A percentile compares a stretch with the other conserved stretches of the same genome.
Conservation (phyloP, 148 eudicot genomes). For the Silene conica region DNA sequence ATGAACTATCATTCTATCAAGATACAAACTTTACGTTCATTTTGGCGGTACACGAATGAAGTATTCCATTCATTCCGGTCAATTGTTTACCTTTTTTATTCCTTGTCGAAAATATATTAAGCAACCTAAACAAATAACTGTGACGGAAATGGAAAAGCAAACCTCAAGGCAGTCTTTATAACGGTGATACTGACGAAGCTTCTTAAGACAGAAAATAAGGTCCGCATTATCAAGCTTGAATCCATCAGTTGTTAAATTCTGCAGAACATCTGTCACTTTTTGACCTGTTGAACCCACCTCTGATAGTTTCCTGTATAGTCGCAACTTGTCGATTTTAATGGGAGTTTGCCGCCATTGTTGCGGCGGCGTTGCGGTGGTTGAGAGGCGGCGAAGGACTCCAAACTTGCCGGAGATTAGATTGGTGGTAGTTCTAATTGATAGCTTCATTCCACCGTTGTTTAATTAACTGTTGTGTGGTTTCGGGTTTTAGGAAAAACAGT, state of each 20-base stretch:
- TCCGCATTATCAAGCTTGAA: background rate
- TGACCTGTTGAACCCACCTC: conserved; percentile 35
- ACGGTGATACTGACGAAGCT: conserved; percentile 38
- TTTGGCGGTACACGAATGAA: background rate
- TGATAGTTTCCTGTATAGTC: conserved; percentile 40
- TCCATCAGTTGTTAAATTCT: conserved; percentile 9
- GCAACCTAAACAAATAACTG: too few species aligned
- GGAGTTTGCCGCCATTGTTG: too few species aligned
- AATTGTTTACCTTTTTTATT: too few species aligned
- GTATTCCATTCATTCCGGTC: too few species aligned
- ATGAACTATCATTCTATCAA: background rate
- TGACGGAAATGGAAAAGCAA: conserved; percentile 2
- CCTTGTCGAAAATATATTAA: too few species aligned
- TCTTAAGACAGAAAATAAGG: conserved; percentile 28
- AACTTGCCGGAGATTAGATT: conserved; percentile 13
- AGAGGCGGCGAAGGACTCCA: conserved; percentile 23
- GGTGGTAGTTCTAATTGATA: background rate
- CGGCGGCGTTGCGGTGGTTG: background rate
- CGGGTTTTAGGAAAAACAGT: too few species aligned
- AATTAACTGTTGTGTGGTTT: background rate
- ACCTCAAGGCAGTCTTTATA: conserved; percentile 46
- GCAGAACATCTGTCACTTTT: conserved; percentile 33
- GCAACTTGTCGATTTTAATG: conserved; percentile 1
- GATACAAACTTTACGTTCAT: background rate
- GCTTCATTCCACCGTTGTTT: background rate